Base-by-base conservation (phyloP, 2,329 filamentous ascomycete genomes). In the Aspergillus thermomutatus region DNA sequence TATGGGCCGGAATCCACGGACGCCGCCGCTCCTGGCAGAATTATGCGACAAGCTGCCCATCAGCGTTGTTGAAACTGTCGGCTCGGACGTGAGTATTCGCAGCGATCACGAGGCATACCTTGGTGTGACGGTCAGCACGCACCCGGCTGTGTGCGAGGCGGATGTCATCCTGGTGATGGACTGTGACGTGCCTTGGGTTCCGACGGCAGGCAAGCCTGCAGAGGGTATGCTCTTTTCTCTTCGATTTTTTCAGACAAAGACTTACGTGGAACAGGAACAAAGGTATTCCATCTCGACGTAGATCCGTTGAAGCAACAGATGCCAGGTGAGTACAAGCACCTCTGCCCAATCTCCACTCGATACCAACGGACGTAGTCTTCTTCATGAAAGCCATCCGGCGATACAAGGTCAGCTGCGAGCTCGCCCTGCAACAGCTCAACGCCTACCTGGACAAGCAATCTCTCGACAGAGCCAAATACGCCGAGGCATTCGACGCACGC, bases 121-220 rank as follows among this genome's bases (percentile, higher is more conserved):
- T 2, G 87, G 92, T 1, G 75, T 92, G 37, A 81, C 86, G 47
- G 93, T 87, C 63, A 91, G 90, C 11, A 82, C 83, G 7, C 88
- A 94, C 51, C 83, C 88, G 2, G 80, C 81, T 47, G 89, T 96
- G 69, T 82, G 81, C 53, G 83, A 84, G 1, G 90, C 92, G 1
- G 92, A 96, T 69, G 85, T 90, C 5, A 93, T 96, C 57, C 64
- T 96, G 0, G 87, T 96, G 4, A 65, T 95, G 26, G 89, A 96
- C 72, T 93, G 90, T 61, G 92, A 96, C 67, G 91, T 96, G 0
- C 92, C 92, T 0, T 96, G 91, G 91, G 92, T 97, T 57, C 86
- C 87, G 11, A 93, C 90, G 0, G 83, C 85, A 57, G 85, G 83
- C 67, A 77, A 79, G 41, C 86, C 86, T 0, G 76, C 73, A 5